Evolutionary conservation across 2,329 filamentous ascomycete genomes (phyloP).

Genomic region (Exserohilum rostratum): DNA sequence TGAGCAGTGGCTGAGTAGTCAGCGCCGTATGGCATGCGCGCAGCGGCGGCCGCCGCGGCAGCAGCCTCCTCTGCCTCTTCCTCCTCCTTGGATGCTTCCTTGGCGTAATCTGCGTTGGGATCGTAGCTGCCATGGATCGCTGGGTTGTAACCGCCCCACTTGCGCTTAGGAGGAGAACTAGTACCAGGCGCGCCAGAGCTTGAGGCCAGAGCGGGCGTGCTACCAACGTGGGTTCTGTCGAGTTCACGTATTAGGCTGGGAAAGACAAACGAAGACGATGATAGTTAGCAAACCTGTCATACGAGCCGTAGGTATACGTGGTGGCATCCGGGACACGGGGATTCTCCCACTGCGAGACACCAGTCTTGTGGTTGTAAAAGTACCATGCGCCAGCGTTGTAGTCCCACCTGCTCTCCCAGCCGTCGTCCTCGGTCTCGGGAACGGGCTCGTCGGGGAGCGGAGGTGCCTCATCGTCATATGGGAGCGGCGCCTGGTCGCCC

Average conservation of each 20-base stretch:
- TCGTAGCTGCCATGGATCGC: constrained; percentile 97
- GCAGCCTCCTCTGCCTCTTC: constrained; percentile 41
- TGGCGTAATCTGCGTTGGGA: constrained; percentile 90
- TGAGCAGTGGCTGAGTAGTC: constrained; percentile 71
- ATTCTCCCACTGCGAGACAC: constrained; percentile 80
- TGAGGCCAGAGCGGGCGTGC: constrained; percentile 38
- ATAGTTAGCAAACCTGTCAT: constrained; percentile 47
- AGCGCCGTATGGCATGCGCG: constrained; percentile 25
- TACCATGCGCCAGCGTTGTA: constrained; percentile 71
- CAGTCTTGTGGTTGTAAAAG: constrained; percentile 83
- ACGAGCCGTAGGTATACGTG: constrained; percentile 33
- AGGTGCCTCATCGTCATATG: constrained; percentile 38
- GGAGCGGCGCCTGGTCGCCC: constrained; percentile 29
- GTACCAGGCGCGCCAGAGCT: constrained; percentile 41
- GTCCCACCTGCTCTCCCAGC: constrained; percentile 85
- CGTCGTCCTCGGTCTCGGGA: constrained; percentile 60
- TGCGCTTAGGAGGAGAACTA: constrained; percentile 43
- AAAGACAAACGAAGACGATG: constrained; percentile 33
- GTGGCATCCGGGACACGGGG: constrained; percentile 68
- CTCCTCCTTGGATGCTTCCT: constrained; percentile 48
- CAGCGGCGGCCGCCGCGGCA: constrained; percentile 36
- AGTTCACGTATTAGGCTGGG: constrained; percentile 40
- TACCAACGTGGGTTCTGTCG: constrained; percentile 29
- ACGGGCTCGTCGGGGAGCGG: constrained; percentile 59
- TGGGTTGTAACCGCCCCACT: constrained; percentile 85